These are phyloP conservation scores for Fusarium secorum DNA, from an alignment of 2,329 filamentous ascomycete species.

Conservation along the genomic window DNA sequence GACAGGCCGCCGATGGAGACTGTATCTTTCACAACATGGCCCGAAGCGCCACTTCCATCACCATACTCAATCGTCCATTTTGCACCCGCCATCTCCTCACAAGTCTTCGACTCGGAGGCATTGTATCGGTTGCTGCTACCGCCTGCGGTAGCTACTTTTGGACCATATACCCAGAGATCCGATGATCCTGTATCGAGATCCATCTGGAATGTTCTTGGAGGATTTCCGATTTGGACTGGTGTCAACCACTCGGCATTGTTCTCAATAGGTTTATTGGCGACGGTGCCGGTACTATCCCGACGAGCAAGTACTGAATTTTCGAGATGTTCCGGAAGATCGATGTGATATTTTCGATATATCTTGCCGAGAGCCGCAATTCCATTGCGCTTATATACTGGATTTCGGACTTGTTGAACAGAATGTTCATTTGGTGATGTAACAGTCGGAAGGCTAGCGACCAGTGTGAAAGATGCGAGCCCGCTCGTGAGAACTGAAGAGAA, in stretches of 20 bases:
- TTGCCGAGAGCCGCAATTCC: constrained; percentile 47
- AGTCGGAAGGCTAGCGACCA: constrained; percentile 21
- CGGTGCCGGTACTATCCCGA: constrained; percentile 43
- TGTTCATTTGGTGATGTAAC: background rate
- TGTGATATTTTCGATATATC: constrained; percentile 50
- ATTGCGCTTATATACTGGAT: constrained; percentile 45
- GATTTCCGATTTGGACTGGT: constrained; percentile 53
- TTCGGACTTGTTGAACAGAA: constrained; percentile 50
- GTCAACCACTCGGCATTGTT: constrained; percentile 50
- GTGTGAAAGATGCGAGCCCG: constrained; percentile 9
- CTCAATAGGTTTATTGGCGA: constrained; percentile 40
- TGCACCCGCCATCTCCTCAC: constrained; percentile 47
- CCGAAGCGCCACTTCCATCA: constrained; percentile 54
- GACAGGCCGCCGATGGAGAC: constrained; percentile 54
- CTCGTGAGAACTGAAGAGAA: constrained; percentile 16
- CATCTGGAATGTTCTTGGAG: constrained; percentile 52
- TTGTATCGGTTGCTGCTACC: constrained; percentile 51
- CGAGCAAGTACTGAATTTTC: constrained; percentile 34
- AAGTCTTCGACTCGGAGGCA: constrained; percentile 49
- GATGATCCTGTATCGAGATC: constrained; percentile 58
- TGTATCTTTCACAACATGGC: constrained; percentile 53
- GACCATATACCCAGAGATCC: constrained; percentile 59
- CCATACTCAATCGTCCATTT: constrained; percentile 55
- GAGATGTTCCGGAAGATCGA: constrained; percentile 41
- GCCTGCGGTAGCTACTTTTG: constrained; percentile 50